These are phyloP conservation scores for Penicillium griseofulvum DNA, from an alignment of 2,329 filamentous ascomycete genomes.

Conservation along the genomic window DNA sequence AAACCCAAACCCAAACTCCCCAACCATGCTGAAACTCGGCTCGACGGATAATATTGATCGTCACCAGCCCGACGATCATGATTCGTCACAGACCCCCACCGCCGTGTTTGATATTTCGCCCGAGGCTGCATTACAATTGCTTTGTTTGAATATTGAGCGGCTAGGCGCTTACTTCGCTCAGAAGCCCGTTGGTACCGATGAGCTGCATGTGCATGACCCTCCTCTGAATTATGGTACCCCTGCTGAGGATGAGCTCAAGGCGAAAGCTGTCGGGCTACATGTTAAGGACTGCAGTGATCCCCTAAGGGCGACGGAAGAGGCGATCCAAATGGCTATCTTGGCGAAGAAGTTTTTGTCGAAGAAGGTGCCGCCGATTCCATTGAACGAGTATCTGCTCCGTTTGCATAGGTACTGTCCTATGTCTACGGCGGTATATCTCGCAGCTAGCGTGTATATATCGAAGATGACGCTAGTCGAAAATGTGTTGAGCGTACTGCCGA, in stretches of 20 bases:
- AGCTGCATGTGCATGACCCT: constrained; percentile 49
- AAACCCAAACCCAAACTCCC: constrained; percentile 7
- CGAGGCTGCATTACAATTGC: constrained; percentile 71
- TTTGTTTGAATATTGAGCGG: constrained; percentile 67
- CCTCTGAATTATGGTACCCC: constrained; percentile 28
- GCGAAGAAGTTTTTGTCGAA: constrained; percentile 93
- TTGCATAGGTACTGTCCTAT: constrained; percentile 91
- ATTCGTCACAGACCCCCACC: constrained; percentile 3
- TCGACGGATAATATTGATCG: neutral
- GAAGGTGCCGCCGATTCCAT: constrained; percentile 73
- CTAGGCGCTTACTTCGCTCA: constrained; percentile 60
- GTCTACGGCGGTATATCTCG: constrained; percentile 89
- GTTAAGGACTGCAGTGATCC: constrained; percentile 40
- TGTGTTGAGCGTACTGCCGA: constrained; percentile 73
- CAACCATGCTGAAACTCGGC: constrained; percentile 17
- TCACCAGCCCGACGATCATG: neutral
- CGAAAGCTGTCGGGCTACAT: constrained; percentile 34
- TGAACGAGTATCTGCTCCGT: constrained; percentile 80
- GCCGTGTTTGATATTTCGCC: constrained; percentile 67
- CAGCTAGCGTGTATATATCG: constrained; percentile 83
- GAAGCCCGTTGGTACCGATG: constrained; percentile 6
- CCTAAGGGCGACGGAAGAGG: constrained; percentile 67
- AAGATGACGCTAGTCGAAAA: constrained; percentile 74
- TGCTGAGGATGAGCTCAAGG: constrained; percentile 21
- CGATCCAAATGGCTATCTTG: constrained; percentile 78